Base-by-base conservation (phyloP, 192 early-diverging fungal species). In the Dimargaris verticillata region DNA sequence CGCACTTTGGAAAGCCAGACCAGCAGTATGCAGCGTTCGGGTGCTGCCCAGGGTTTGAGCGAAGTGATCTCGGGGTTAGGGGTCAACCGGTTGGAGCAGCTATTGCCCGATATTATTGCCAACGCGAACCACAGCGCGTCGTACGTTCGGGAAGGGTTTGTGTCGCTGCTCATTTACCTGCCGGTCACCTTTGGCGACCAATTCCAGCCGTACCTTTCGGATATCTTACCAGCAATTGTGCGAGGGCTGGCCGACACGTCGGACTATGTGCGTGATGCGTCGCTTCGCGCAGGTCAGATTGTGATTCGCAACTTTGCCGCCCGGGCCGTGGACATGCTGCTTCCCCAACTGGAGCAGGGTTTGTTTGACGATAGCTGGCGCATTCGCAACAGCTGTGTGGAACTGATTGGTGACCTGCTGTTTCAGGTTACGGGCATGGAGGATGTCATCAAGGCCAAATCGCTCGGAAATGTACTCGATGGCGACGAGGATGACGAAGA, bases 21-120 rank as follows among this genome's bases (percentile, higher is more conserved):
- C n/a, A 83, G 83, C 44, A 87, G 84, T 59, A 93, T 97, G 18
- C 93, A 99, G 65, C 83, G 95, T 24, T 87, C 86, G 42, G 96
- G 96, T 66, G 92, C 96, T 28, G 93, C 96, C 5, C 96, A 99
- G 75, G 96, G 96, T 62, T 76, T 99, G 61, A 85, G 84, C 25
- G 96, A 99, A 69, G 83, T 99, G 12, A 71, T 97, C 7, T 79
- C 92, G 11, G 94, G 93, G 50, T 70, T 95, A 22, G 94, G 93
- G 15, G 62, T 94, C 33, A 78, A 80, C 51, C 79, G 88, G 5
- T 65, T 99, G 70, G 92, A 95, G 58, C 80, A 79, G 9, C 74
- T 97, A 49, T 72, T 99, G 52, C 92, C 95, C 18, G 91, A 95
- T 61, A 82, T 99, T 42, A 68, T 97, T 22, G 79, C 81, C 61